Percentiles rank a stretch among this genome's conserved stretches.
These are phyloP conservation scores for Auxenochlorella pyrenoidosa DNA, from an alignment of 139 green algal species.

Conservation along the genomic window DNA sequence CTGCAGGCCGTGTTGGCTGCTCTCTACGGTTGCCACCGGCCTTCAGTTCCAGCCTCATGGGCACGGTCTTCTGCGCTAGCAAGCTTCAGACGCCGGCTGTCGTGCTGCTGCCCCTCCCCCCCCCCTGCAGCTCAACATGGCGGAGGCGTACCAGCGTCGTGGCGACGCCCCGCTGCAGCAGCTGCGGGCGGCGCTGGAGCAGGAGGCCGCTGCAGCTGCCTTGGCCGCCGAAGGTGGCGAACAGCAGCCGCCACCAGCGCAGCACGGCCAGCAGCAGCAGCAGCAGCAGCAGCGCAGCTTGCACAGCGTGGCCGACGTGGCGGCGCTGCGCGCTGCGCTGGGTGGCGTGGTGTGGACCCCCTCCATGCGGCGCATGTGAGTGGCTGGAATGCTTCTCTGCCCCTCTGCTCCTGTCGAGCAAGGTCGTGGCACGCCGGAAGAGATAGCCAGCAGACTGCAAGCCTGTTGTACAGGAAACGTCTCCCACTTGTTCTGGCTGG, in stretches of 20 bases:
- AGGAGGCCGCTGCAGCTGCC: background rate
- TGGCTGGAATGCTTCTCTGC: background rate
- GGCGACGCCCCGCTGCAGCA: conserved; percentile 65
- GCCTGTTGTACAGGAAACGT: no score
- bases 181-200: conserved; percentile 53
- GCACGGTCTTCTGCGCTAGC: no score
- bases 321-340: conserved; percentile 50
- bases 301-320: conserved; percentile 40
- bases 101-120: background rate
- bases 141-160: conserved; percentile 68
- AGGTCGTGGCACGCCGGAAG: no score
- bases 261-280: conserved; percentile 12
- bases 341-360: conserved; percentile 93
- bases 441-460: no score
- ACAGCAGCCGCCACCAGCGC: background rate
- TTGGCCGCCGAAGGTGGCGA: background rate
- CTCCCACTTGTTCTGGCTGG: no score
- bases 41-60: no score
- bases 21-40: no score
- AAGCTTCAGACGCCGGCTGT: background rate
- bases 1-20: background rate
- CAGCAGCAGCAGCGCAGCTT: conserved; percentile 8
- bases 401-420: no score
- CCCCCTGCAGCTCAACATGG: conserved; percentile 74
- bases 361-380: conserved; percentile 89